A percentile compares a stretch with the other conserved stretches of the same genome.
phyloP scores from a whole-genome alignment of 495 filamentous ascomycete genomes.

The Sporormia fimetaria region DNA sequence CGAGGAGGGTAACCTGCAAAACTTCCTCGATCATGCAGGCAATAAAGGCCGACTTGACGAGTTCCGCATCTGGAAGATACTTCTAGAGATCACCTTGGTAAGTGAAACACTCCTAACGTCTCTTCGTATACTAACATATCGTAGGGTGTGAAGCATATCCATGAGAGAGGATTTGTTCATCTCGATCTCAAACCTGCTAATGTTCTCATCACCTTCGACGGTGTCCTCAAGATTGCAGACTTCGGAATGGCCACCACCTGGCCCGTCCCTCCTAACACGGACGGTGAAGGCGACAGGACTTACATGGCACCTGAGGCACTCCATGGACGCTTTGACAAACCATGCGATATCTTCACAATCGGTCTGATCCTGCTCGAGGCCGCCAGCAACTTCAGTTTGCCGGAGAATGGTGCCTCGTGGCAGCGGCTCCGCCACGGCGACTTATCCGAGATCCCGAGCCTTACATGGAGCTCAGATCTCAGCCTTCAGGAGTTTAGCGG shows the following conservation, averaged over 20 bases:
- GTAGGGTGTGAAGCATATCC: slow-evolving; percentile 78
- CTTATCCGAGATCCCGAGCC: slow-evolving; percentile 69
- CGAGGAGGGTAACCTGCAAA: slow-evolving; percentile 78
- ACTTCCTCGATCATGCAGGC: slow-evolving; percentile 68
- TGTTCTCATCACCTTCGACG: slow-evolving; percentile 80
- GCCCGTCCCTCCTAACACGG: slow-evolving; percentile 64
- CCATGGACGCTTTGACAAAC: slow-evolving; percentile 70
- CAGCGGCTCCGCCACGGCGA: slow-evolving; percentile 76
- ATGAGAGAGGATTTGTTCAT: slow-evolving; percentile 79
- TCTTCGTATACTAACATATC: slow-evolving; percentile 13
- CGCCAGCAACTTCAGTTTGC: slow-evolving; percentile 79
- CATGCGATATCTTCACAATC: slow-evolving; percentile 84
- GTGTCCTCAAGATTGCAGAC: slow-evolving; percentile 86
- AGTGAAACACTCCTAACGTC: slow-evolving; percentile 30
- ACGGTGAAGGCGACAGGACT: slow-evolving; percentile 88
- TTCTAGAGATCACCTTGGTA: slow-evolving; percentile 72
- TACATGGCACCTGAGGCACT: slow-evolving; percentile 93
- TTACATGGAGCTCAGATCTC: slow-evolving; percentile 65
- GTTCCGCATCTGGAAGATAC: slow-evolving; percentile 95
- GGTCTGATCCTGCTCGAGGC: slow-evolving; percentile 90
- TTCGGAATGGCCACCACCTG: slow-evolving; percentile 82
- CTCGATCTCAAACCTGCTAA: slow-evolving; percentile 95
- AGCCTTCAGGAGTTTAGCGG: slow-evolving; percentile 68
- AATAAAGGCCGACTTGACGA: slow-evolving; percentile 81
- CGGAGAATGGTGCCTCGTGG: slow-evolving; percentile 86